Evolutionary conservation across 2,329 filamentous ascomycete genomes (phyloP), one percentile per base, ranked within the genome.

Genomic region (Endocalyx cinctus): DNA sequence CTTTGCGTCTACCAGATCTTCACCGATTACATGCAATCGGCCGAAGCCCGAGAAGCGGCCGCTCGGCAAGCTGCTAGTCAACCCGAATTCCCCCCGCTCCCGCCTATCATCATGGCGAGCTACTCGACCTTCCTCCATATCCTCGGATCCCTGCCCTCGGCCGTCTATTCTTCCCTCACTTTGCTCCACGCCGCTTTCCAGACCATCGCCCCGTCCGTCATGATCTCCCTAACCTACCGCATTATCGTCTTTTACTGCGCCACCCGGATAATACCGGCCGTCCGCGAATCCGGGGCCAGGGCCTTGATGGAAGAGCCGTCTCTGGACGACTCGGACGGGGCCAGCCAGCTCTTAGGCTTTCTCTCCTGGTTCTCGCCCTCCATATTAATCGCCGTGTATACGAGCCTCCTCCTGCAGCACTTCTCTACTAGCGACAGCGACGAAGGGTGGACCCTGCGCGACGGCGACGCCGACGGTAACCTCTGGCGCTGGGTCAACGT

Each of bases 1-100:
- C 81, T 98, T 42, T 97, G 90, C 67, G 85, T 97, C 55, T 98
- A 97, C 66, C 92, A 98, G 62, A 97, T 97, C 60, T 97, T 97
- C 62, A 98, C 92, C 51, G 92, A 98, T 63, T 97, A 97, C 63
- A 79, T 90, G 47, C 88, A 92, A 4, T 89, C 85, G 5, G 62
- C 74, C 13, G 79, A 74, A n/a, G 68, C 74, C 17, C 67, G 72
- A 19, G 72, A 78, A 18, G 64, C 69, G 3, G 62, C 70, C 4
- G 72, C 72, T 29, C 63, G 64, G 39, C 59, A 69, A 31, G 62
- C 66, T 19, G 57, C 64, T 3, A 54, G 75, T 11, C 84, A 94
- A 39, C 80, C 85, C n/a, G 89, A 94, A 17, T 92, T 97, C 41
- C 92, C 92, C 25, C 92, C 92, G n/a, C 72, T 98, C 27, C 92